phyloP scores from a whole-genome alignment of 2,329 filamentous ascomycete species.

The Paraconiothyrium brasiliense region DNA sequence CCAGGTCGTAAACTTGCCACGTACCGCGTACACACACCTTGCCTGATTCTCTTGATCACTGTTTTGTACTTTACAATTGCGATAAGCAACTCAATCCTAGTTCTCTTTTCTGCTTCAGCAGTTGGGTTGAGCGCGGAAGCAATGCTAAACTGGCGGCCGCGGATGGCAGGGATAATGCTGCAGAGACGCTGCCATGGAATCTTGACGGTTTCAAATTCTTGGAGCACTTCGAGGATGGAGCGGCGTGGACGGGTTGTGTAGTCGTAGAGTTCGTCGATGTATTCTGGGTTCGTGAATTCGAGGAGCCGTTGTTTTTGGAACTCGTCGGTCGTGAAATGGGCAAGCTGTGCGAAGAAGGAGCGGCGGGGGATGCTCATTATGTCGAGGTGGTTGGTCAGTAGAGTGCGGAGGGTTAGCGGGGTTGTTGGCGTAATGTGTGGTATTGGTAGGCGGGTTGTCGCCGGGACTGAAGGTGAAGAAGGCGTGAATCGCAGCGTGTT shows the following conservation, averaged over 20 bases:
- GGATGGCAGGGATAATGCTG: conserved; percentile 79
- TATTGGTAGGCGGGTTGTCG: conserved; percentile 50
- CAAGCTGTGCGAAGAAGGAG: conserved; percentile 82
- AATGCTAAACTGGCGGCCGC: conserved; percentile 94
- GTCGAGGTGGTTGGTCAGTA: conserved; percentile 86
- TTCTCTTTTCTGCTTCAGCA: conserved; percentile 34
- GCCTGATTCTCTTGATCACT: conserved; percentile 81
- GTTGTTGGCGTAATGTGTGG: conserved; percentile 49
- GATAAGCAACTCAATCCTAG: conserved; percentile 75
- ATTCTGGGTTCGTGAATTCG: conserved; percentile 82
- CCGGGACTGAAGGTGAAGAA: conserved; percentile 38
- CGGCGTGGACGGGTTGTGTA: conserved; percentile 91
- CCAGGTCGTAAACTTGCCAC: conserved; percentile 70
- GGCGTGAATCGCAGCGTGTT: conserved; percentile 65
- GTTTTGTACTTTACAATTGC: conserved; percentile 93
- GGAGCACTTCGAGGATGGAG: conserved; percentile 89
- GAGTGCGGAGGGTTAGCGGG: conserved; percentile 72
- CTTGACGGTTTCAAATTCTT: conserved; percentile 86
- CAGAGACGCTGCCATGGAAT: conserved; percentile 79
- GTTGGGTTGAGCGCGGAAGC: conserved; percentile 70
- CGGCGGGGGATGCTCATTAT: conserved; percentile 89
- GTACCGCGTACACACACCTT: conserved; percentile 92
- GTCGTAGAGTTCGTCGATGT: conserved; percentile 92
- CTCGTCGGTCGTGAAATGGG: conserved; percentile 75
- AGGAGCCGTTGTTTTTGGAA: conserved; percentile 82